Evolutionary conservation across 495 filamentous ascomycete species (phyloP), one percentile per base, ranked within the genome.

Genomic region (Penicillium coprophilum): DNA sequence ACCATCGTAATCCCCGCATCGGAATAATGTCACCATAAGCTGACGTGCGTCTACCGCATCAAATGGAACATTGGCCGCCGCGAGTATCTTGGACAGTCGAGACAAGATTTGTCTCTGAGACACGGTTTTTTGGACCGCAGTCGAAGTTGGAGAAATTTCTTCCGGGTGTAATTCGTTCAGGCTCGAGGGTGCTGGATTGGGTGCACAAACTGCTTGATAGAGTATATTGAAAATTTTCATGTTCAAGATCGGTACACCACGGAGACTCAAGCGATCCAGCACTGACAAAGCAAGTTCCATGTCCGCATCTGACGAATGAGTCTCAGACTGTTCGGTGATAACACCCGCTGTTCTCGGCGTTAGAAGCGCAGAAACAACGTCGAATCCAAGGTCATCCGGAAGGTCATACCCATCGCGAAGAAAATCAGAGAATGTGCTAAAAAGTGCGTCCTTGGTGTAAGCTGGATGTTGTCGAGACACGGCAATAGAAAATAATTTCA

Each of bases 1-100:
- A 4, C 67, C 68, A 12, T 75, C 64, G 76, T 83, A 87, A 49
- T 82, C 63, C 2, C 68, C 62, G 56, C 64, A 68, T 15, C 52
- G 63, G 30, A 73, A 63, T 50, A 61, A 20, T 65, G 70, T 61
- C 74, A 77, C 31, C 75, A 87, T 77, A 34, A 75, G 70, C 27
- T 76, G 64, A 21, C 82, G 71, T 2, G 76, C 68, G 12, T 80
- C 61, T 12, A 77, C 73, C 8, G 76, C 66, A 27, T 81, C 74
- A 52, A 79, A 81, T n/a, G 74, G 68, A 15, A 82, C 48, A 27
- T 76, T 60, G 10, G 71, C 55, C 5, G 66, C 66, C 3, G 68
- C 64, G 6, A 74, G 64, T 13, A 78, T 71, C 59, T 59, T 74
- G 39, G 56, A 64, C 32, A 63, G 55, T 4, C 58, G 61, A 19